A percentile compares a stretch with the other conserved stretches of the same genome.
Evolutionary conservation across 139 green algal genomes (phyloP).

Genomic region (Chlamydomonas sphaeroides): DNA sequence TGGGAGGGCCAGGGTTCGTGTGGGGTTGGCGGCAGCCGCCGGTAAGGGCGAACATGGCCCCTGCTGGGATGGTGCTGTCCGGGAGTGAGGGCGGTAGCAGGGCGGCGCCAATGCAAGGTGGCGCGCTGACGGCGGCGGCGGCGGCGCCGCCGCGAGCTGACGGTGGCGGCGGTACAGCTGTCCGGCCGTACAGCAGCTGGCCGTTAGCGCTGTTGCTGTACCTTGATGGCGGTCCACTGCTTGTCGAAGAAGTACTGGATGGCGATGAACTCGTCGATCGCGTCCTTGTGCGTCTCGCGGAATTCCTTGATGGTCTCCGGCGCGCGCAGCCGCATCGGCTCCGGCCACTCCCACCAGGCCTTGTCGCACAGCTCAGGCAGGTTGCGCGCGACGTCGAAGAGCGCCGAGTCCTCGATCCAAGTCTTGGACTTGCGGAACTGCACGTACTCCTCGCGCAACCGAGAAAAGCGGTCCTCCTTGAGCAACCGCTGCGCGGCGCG

Average conservation of each 20-base stretch:
- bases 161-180: too few species aligned
- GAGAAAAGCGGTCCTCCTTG: conserved; percentile 42
- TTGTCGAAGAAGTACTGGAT: conserved; percentile 96
- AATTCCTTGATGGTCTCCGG: conserved; percentile 51
- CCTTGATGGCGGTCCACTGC: too few species aligned
- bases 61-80: too few species aligned
- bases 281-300: conserved; percentile 59
- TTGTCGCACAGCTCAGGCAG: conserved; percentile 56
- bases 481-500: conserved; percentile 77
- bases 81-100: too few species aligned
- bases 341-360: conserved; percentile 96
- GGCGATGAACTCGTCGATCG: conserved; percentile 90
- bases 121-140: too few species aligned
- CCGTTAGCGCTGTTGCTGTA: too few species aligned
- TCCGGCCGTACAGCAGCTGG: too few species aligned
- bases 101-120: too few species aligned
- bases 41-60: too few species aligned
- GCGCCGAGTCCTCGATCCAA: conserved; percentile 93
- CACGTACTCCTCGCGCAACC: conserved; percentile 34
- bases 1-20: background rate
- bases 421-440: conserved; percentile 34
- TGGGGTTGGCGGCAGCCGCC: too few species aligned
- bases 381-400: conserved; percentile 80
- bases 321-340: conserved; percentile 60
- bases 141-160: too few species aligned